Percentiles rank a stretch among this genome's conserved stretches.
phyloP scores from a whole-genome alignment of 805 yeast species.

The Candida verbasci region DNA sequence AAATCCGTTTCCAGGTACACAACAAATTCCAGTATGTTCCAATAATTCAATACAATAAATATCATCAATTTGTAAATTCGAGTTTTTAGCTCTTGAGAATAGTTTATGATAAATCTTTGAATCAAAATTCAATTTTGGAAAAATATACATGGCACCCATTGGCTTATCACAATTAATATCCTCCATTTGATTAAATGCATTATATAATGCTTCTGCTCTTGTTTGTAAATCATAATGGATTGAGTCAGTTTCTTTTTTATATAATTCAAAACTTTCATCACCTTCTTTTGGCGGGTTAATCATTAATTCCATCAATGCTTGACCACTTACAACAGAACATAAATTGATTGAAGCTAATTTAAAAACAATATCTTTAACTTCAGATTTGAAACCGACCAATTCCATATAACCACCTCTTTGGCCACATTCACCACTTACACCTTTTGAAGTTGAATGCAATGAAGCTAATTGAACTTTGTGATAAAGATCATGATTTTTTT shows the following conservation, averaged over 20 bases:
- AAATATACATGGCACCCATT: constrained; percentile 96
- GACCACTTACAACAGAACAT: constrained; percentile 95
- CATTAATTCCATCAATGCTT: constrained; percentile 89
- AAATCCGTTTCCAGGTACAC: constrained; percentile 96
- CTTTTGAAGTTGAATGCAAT: constrained; percentile 95
- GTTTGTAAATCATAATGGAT: constrained; percentile 59
- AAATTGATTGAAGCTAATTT: constrained; percentile 88
- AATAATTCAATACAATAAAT: constrained; percentile 81
- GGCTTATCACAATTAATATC: constrained; percentile 87
- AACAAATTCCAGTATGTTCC: constrained; percentile 90
- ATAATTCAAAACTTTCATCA: constrained; percentile 67
- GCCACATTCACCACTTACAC: constrained; percentile 98
- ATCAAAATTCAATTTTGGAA: constrained; percentile 72
- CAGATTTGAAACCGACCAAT: constrained; percentile 70
- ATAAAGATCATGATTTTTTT: constrained; percentile 49
- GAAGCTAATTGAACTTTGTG: constrained; percentile 84
- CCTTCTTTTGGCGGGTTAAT: constrained; percentile 83
- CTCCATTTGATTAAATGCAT: constrained; percentile 72
- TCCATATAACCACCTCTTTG: constrained; percentile 99
- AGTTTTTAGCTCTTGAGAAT: constrained; percentile 52
- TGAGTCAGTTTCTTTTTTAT: constrained; percentile 53
- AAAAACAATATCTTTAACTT: constrained; percentile 64
- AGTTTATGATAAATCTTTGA: constrained; percentile 45
- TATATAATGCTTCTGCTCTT: constrained; percentile 62
- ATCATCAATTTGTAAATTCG: constrained; percentile 70